Percentiles rank a stretch among this genome's conserved stretches.
phyloP scores from a whole-genome alignment of 495 filamentous ascomycete species.

The Niebla homalea region DNA sequence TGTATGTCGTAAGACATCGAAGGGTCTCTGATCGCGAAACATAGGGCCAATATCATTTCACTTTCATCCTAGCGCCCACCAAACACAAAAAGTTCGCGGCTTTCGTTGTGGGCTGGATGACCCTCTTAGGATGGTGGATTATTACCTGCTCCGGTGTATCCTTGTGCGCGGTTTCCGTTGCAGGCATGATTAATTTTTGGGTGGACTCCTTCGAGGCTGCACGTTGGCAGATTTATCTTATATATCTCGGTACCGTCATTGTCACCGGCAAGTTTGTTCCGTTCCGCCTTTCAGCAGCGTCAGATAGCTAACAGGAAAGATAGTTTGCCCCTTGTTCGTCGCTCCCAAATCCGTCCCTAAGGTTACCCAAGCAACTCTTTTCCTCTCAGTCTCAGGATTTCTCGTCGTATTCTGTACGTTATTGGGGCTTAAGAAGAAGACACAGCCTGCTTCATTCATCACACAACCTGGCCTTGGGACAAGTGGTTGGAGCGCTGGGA shows the following conservation, averaged over 20 bases:
- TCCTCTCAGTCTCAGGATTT: conserved; percentile 17
- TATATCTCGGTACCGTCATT: conserved; percentile 13
- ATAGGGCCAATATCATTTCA: conserved; percentile 24
- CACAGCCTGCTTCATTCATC: conserved; percentile 10
- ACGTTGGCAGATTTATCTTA: conserved; percentile 22
- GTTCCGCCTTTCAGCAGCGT: background rate
- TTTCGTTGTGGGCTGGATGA: conserved; percentile 26
- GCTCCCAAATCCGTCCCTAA: conserved; percentile 11
- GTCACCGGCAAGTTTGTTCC: conserved; percentile 3
- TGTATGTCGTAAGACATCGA: background rate
- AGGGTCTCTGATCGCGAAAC: background rate
- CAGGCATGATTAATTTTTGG: conserved; percentile 20
- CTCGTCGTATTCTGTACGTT: conserved; percentile 15
- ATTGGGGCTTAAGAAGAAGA: conserved; percentile 16
- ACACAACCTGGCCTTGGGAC: conserved; percentile 12
- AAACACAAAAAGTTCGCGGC: conserved; percentile 15
- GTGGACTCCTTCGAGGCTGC: conserved; percentile 10
- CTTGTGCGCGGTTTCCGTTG: conserved; percentile 8
- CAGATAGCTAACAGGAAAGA: background rate
- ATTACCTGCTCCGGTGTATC: conserved; percentile 21
- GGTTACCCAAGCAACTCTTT: conserved; percentile 13
- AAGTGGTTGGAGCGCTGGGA: conserved; percentile 24
- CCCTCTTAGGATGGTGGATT: conserved; percentile 27
- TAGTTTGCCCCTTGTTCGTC: conserved; percentile 18
- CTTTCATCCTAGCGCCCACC: conserved; percentile 18